Conservation (phyloP, 495 filamentous ascomycete species). For the Hypoxylon intermedium region DNA sequence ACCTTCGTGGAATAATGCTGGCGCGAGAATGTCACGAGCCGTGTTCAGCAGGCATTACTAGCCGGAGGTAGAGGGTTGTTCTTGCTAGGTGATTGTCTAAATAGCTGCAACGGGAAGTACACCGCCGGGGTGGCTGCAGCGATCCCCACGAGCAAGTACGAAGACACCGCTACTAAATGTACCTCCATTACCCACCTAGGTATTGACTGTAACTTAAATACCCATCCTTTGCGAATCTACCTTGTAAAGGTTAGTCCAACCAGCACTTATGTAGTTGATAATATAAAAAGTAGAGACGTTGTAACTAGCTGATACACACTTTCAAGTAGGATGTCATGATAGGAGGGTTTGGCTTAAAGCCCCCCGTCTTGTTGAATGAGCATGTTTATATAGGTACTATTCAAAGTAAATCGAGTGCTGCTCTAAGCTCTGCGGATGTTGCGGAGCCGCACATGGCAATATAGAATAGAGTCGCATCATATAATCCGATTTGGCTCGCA, state of each 20-base stretch:
- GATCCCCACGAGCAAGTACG: not conserved
- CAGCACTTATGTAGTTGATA: no score
- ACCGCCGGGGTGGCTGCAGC: constrained; percentile 1
- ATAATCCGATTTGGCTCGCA: not conserved
- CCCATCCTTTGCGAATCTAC: not conserved
- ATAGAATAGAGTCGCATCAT: no score
- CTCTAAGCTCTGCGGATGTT: no score
- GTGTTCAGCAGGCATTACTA: not conserved
- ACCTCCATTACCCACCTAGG: not conserved
- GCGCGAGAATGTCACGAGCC: constrained; percentile 24
- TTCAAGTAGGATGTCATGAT: no score
- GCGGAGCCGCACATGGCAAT: not conserved
- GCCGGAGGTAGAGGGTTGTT: not conserved
- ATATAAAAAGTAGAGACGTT: no score
- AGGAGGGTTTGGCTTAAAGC: no score
- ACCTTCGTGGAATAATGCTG: not conserved
- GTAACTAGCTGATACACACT: no score
- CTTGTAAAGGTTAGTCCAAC: no score
- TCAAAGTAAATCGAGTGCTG: no score
- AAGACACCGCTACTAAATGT: not conserved
- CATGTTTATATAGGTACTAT: no score
- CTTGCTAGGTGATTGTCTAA: not conserved
- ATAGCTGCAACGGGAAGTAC: not conserved
- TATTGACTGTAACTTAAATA: no score
- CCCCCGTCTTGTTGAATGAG: no score